Percentiles rank a stretch among this genome's conserved stretches.
Conservation (phyloP, 116 monocot genomes). For the Zostera marina region DNA sequence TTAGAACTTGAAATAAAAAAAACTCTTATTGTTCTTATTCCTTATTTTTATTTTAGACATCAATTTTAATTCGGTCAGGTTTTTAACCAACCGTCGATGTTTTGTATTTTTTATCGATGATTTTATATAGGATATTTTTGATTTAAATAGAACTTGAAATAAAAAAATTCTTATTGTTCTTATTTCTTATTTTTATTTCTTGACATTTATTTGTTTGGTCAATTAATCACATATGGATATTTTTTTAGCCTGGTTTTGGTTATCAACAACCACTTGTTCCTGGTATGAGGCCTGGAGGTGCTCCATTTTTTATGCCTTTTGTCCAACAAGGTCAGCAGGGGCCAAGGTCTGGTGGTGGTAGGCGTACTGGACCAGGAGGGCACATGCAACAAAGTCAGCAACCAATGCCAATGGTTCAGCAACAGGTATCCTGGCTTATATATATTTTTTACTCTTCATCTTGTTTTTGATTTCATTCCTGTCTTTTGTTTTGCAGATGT, state of each 20-base stretch:
- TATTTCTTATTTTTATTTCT: too few relatives aligned
- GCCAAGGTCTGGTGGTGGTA: constrained; percentile 55
- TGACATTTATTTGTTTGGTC: background rate
- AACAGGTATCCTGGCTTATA: constrained; percentile 29
- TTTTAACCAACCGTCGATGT: too few relatives aligned
- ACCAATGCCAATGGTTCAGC: constrained; percentile 50
- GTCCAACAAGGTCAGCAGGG: constrained; percentile 71
- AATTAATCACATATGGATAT: background rate
- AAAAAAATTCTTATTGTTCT: background rate
- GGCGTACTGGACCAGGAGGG: constrained; percentile 48
- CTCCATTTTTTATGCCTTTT: constrained; percentile 56
- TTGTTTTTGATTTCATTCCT: background rate
- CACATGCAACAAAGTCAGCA: constrained; percentile 50
- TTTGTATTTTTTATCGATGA: too few relatives aligned
- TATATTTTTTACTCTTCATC: background rate
- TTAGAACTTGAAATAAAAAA: too few relatives aligned
- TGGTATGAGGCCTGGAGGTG: constrained; percentile 70
- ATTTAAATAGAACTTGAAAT: too few relatives aligned
- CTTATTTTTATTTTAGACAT: too few relatives aligned
- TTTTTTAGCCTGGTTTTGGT: constrained; percentile 57
- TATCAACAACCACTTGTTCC: constrained; percentile 72
- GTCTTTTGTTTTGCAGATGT: constrained; percentile 22
- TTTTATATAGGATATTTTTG: too few relatives aligned
- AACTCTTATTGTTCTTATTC: background rate
- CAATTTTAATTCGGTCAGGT: too few relatives aligned